phyloP scores from a whole-genome alignment of 192 early-diverging fungal genomes.

The Paraglomus brasilianum region DNA sequence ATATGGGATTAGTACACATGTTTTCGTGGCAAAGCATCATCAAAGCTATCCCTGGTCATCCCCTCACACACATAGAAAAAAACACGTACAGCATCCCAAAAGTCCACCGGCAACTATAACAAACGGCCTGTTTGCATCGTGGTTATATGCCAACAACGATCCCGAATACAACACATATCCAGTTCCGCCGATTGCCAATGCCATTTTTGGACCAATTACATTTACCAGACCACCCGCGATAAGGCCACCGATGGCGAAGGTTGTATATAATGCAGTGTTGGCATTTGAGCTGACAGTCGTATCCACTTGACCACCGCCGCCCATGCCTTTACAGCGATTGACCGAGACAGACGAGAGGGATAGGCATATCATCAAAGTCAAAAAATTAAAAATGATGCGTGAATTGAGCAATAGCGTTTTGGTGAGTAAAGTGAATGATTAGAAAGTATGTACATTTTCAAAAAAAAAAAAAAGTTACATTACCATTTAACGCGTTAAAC shows the following conservation, averaged over 20 bases:
- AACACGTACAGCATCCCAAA: slow-evolving; percentile 62
- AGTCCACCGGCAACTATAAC: slow-evolving; percentile 74
- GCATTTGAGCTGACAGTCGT: slow-evolving; percentile 64
- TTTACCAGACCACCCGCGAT: slow-evolving; percentile 77
- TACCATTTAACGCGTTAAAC: slow-evolving; percentile 30
- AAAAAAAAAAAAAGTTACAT: not conserved
- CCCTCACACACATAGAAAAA: not conserved
- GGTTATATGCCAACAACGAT: slow-evolving; percentile 72
- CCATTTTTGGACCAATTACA: slow-evolving; percentile 69
- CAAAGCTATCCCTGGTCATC: not conserved
- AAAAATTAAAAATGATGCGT: not conserved
- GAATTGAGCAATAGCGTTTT: slow-evolving; percentile 1
- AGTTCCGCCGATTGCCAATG: slow-evolving; percentile 66
- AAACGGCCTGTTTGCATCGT: slow-evolving; percentile 55
- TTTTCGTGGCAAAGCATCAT: too few species aligned
- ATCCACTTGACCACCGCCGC: slow-evolving; percentile 65
- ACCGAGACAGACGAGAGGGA: not conserved
- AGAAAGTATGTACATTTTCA: too few species aligned
- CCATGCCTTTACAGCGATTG: slow-evolving; percentile 55
- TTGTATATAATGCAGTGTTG: slow-evolving; percentile 74
- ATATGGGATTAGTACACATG: too few species aligned
- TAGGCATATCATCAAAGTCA: not conserved
- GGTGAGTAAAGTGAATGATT: slow-evolving; percentile 17
- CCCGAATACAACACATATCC: slow-evolving; percentile 76
- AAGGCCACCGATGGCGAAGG: slow-evolving; percentile 77